These are phyloP conservation scores for Acarospora socialis DNA, from an alignment of 2,329 filamentous ascomycete genomes.

Conservation along the genomic window DNA sequence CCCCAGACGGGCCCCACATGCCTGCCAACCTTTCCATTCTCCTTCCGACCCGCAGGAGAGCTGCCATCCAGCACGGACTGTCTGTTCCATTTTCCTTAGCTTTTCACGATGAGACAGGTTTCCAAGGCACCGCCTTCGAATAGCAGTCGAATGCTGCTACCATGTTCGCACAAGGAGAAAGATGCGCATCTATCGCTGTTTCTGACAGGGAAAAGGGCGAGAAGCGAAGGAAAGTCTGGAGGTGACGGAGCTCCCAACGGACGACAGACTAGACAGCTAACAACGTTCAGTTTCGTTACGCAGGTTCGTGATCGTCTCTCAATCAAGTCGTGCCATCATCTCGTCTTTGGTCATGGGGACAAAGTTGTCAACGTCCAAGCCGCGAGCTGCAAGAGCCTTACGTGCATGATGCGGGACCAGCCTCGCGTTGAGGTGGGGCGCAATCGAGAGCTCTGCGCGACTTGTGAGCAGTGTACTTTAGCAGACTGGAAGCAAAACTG, in stretches of 20 bases:
- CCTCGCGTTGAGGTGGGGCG: constrained; percentile 70
- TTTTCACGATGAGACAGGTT: too few species aligned
- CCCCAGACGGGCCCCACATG: too few species aligned
- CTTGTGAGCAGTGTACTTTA: constrained; percentile 10
- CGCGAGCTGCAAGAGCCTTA: constrained; percentile 56
- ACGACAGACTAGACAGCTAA: constrained; percentile 23
- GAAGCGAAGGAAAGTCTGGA: constrained; percentile 14
- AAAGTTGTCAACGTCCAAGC: constrained; percentile 88
- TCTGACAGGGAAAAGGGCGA: constrained; percentile 1
- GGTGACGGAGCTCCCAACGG: constrained; percentile 13
- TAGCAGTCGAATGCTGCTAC: too few species aligned
- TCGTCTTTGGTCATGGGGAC: constrained; percentile 82
- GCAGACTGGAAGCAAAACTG: constrained; percentile 26
- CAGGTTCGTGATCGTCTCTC: constrained; percentile 32
- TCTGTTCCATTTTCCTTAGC: too few species aligned
- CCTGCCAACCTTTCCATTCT: too few species aligned
- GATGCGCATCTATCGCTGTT: too few species aligned
- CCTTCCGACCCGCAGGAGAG: too few species aligned
- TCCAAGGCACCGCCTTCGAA: too few species aligned
- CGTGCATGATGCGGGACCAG: constrained; percentile 76
- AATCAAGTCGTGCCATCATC: constrained; percentile 97
- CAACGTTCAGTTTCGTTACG: constrained; percentile 25
- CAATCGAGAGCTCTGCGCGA: constrained; percentile 78
- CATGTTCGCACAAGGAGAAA: too few species aligned
- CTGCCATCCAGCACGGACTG: too few species aligned